phyloP scores from a whole-genome alignment of 345 rosid genomes.

The Diplotaxis tenuifolia region DNA sequence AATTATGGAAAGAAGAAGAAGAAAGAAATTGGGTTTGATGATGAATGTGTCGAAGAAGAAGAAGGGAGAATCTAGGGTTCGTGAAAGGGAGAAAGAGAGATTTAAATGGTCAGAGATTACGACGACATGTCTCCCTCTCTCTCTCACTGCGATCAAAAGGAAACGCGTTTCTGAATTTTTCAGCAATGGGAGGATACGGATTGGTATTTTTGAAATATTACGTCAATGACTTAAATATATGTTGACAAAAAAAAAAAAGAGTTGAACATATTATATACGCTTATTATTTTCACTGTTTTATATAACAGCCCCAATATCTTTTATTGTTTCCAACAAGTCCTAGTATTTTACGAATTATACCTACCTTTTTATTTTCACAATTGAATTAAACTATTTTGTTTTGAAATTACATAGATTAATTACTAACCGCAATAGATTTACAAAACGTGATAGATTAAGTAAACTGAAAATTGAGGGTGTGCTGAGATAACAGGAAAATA shows the following conservation, averaged over 20 bases:
- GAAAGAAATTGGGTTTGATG: conserved; percentile 11
- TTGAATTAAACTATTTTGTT: background rate
- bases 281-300: background rate
- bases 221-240: background rate
- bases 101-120: background rate
- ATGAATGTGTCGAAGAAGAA: background rate
- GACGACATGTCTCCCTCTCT: conserved; percentile 19
- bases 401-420: background rate
- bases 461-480: background rate
- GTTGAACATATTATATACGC: too few species aligned
- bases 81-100: background rate
- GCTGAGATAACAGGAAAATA: background rate
- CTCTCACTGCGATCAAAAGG: background rate
- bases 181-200: conserved; percentile 14
- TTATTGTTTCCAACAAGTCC: background rate
- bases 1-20: background rate
- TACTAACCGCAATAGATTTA: background rate
- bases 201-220: background rate
- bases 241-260: too few species aligned
- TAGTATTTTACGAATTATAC: background rate
- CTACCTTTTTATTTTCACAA: background rate
- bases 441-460: background rate
- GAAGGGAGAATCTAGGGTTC: conserved; percentile 14
- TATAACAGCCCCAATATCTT: background rate
- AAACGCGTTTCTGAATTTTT: conserved; percentile 30